Evolutionary conservation across 1,284 basidiomycete species (phyloP).

Genomic region (Ustilago bromivora): DNA sequence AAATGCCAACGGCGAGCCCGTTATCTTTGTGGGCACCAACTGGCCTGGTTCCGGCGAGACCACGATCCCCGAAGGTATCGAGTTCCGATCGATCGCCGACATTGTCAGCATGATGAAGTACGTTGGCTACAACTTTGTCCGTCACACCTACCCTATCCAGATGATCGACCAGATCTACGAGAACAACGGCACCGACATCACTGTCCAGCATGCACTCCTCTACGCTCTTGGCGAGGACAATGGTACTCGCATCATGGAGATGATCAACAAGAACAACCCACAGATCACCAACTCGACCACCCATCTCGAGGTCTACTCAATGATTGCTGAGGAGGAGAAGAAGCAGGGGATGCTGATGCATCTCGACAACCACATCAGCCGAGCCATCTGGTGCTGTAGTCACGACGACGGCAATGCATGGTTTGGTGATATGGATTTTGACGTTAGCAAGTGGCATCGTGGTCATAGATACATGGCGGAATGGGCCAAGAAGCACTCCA

Average conservation of each 20-base stretch:
- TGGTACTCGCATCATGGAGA: conserved; percentile 39
- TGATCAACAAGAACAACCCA: conserved; percentile 39
- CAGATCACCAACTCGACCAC: conserved; percentile 36
- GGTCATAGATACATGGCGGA: conserved; percentile 50
- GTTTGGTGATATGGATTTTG: conserved; percentile 41
- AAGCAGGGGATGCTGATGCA: conserved; percentile 47
- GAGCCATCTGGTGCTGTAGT: conserved; percentile 48
- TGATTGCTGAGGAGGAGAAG: conserved; percentile 40
- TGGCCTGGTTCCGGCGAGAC: conserved; percentile 47
- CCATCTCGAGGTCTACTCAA: conserved; percentile 27
- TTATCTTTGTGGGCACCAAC: conserved; percentile 43
- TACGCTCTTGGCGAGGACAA: conserved; percentile 32
- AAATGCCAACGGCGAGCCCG: conserved; percentile 35
- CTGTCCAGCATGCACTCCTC: conserved; percentile 24
- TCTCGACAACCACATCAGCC: conserved; percentile 46
- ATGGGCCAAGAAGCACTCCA: conserved; percentile 46
- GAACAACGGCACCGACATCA: conserved; percentile 35
- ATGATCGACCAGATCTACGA: conserved; percentile 56
- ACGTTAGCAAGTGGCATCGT: conserved; percentile 37
- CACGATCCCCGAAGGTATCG: conserved; percentile 48
- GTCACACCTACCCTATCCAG: conserved; percentile 45
- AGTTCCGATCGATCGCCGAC: conserved; percentile 30
- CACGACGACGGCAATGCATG: conserved; percentile 49
- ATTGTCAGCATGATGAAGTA: conserved; percentile 41
- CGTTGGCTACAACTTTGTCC: conserved; percentile 49